A percentile compares a stretch with the other conserved stretches of the same genome.
Evolutionary conservation across 2,329 filamentous ascomycete species (phyloP).

Genomic region (Calonectria hawksworthii): DNA sequence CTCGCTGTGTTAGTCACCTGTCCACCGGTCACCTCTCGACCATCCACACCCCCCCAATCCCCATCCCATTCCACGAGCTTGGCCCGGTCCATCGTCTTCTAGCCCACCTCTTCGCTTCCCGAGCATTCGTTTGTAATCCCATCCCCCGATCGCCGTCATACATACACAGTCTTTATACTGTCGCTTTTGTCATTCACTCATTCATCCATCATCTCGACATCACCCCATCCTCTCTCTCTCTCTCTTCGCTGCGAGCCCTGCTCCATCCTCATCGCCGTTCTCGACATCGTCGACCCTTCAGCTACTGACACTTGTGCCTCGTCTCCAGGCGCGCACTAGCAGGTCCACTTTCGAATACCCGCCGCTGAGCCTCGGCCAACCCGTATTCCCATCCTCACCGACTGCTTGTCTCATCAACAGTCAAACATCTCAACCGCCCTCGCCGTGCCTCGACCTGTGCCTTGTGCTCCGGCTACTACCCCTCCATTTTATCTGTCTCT

Average conservation of each 20-base stretch:
- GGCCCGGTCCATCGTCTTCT: slow-evolving; percentile 18
- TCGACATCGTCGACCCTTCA: slow-evolving; percentile 27
- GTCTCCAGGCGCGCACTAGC: slow-evolving; percentile 41
- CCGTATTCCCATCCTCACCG: slow-evolving; percentile 41
- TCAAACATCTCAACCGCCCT: slow-evolving; percentile 28
- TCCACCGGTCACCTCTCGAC: slow-evolving; percentile 45
- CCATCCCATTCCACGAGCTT: slow-evolving; percentile 36
- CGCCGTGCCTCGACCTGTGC: slow-evolving; percentile 28
- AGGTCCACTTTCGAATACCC: slow-evolving; percentile 50
- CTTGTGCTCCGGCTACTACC: slow-evolving; percentile 27
- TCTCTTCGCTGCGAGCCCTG: slow-evolving; percentile 21
- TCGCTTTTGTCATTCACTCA: slow-evolving; percentile 23
- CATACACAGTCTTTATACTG: slow-evolving; percentile 12
- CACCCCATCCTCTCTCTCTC: not conserved
- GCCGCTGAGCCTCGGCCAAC: slow-evolving; percentile 39
- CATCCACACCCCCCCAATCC: slow-evolving; percentile 28
- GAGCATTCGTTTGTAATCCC: slow-evolving; percentile 20
- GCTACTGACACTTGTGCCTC: slow-evolving; percentile 41
- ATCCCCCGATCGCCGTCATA: slow-evolving; percentile 20
- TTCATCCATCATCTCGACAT: slow-evolving; percentile 10
- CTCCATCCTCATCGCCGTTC: not conserved
- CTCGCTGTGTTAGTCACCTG: slow-evolving; percentile 48
- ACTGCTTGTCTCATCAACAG: slow-evolving; percentile 37
- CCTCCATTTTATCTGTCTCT: slow-evolving; percentile 18
- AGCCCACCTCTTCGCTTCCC: slow-evolving; percentile 31